Base-by-base conservation (phyloP, 345 rosid genomes). In the Pistacia vera region DNA sequence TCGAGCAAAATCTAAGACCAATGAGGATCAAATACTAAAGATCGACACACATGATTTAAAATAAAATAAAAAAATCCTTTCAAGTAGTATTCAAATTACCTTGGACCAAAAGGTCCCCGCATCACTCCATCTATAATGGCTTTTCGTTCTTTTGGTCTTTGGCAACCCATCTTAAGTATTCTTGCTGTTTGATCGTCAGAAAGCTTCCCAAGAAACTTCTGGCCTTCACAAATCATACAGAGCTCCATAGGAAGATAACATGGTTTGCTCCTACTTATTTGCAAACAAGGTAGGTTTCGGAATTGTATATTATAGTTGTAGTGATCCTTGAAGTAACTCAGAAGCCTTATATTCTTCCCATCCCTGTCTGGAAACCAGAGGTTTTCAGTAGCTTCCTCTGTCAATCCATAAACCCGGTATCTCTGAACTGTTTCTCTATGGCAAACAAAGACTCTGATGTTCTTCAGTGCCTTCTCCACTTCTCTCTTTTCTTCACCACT, bases 221-320 rank as follows among this genome's bases (percentile, higher is more conserved):
- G 99, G 41, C 99, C 99, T 85, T 95, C 99, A 75, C 99, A 92
- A 48, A 95, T 93, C 84, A 93, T 86, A 73, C 99, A 95, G 20
- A 95, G 92, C 72, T 95, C 99, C 97, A 93, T 93, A 16, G 99
- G 98, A 81, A 95, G 94, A 85, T 95, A 95, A 82, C 98, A 95
- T 20, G 98, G 96, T 67, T 89, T 95, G 51, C 92, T 90, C 86
- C 97, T 88, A 84, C 98, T 92, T 30, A 90, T 88, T 86, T 93
- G 99, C 76, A 95, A 83, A 82, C 98, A 95, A 0, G 99, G 99
- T 87, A 95, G 82, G 83, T 90, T 86, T 83, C 93, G 84, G 76
- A 78, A 93, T 82, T 87, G 92, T 74, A 95, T 85, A 61, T 93
- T 94, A 5, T 93, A 88, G 59, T 86, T 78, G 63, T 93, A 95